These are phyloP conservation scores for Kodamaea jinghongensis DNA, from an alignment of 805 yeast species.

Conservation along the genomic window DNA sequence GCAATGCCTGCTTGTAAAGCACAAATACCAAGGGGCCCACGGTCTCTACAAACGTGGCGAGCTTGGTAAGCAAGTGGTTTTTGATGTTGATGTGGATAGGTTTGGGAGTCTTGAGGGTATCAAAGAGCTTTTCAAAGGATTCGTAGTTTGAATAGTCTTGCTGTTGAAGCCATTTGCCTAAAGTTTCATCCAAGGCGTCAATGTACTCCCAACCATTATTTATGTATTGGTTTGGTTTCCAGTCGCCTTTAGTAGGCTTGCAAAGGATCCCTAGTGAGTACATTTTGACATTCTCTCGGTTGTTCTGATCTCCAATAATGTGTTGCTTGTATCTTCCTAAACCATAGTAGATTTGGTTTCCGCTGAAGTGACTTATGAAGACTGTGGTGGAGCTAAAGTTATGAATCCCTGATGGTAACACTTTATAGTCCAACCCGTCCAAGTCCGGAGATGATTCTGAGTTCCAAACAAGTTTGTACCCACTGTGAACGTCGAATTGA, in stretches of 20 bases:
- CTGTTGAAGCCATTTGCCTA: conserved; percentile 20
- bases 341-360: conserved; percentile 32
- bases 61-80: conserved; percentile 42
- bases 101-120: conserved; percentile 15
- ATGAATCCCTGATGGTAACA: conserved; percentile 42
- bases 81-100: conserved; percentile 21
- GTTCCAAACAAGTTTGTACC: conserved; percentile 40
- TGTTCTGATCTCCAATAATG: conserved; percentile 9
- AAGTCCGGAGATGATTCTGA: conserved; percentile 18
- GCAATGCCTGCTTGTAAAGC: conserved; percentile 59
- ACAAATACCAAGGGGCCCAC: conserved; percentile 59
- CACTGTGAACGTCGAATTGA: conserved; percentile 34
- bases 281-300: conserved; percentile 45
- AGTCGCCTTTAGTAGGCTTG: conserved; percentile 33
- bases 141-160: conserved; percentile 18
- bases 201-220: conserved; percentile 46
- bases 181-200: conserved; percentile 28
- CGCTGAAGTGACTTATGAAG: conserved; percentile 26
- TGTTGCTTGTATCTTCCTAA: conserved; percentile 31
- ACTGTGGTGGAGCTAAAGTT: conserved; percentile 29
- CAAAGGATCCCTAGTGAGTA: conserved; percentile 62
- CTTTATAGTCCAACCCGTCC: conserved; percentile 37
- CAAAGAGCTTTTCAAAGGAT: conserved; percentile 15
- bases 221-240: conserved; percentile 43
- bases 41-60: conserved; percentile 29